A percentile compares a stretch with the other conserved stretches of the same genome.
Evolutionary conservation across 441 rosid species (phyloP).

Genomic region (Gossypium gossypioides): DNA sequence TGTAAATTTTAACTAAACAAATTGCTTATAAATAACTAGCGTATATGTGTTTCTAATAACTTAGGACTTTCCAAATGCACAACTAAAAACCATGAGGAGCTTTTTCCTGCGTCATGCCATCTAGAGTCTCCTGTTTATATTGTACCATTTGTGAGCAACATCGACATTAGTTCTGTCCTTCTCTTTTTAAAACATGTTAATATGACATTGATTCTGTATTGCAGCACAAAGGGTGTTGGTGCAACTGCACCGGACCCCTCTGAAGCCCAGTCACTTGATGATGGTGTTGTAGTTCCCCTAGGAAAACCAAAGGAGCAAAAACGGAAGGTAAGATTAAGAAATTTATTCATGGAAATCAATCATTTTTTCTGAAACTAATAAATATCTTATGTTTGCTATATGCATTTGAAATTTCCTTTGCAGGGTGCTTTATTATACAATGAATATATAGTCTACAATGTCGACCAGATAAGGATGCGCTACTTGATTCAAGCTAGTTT

Average conservation of each 20-base stretch:
- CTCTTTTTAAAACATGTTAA: not conserved
- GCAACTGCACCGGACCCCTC: slow-evolving; percentile 55
- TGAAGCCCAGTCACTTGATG: slow-evolving; percentile 48
- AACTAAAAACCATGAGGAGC: not conserved
- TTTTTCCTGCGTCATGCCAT: not conserved
- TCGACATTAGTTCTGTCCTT: not conserved
- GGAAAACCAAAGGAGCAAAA: slow-evolving; percentile 54
- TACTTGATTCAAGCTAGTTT: slow-evolving; percentile 70
- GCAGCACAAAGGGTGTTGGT: slow-evolving; percentile 84
- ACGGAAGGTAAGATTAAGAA: not conserved
- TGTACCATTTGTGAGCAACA: not conserved
- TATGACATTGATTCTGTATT: slow-evolving; percentile 12
- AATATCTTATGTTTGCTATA: not conserved
- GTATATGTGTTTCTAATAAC: not conserved
- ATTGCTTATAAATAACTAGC: not conserved
- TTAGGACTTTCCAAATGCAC: not conserved
- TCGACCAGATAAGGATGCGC: slow-evolving; percentile 74
- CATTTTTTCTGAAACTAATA: not conserved
- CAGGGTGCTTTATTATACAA: slow-evolving; percentile 64
- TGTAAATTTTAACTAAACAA: not conserved
- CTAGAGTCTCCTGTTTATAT: not conserved
- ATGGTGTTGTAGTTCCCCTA: slow-evolving; percentile 58
- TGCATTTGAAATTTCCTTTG: slow-evolving; percentile 13
- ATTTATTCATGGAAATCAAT: not conserved
- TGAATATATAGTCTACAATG: slow-evolving; percentile 78